Percentiles rank a stretch among this genome's conserved stretches.
These are phyloP conservation scores for Pestalotiopsis sp. DNA, from an alignment of 2,329 filamentous ascomycete species.

Conservation along the genomic window DNA sequence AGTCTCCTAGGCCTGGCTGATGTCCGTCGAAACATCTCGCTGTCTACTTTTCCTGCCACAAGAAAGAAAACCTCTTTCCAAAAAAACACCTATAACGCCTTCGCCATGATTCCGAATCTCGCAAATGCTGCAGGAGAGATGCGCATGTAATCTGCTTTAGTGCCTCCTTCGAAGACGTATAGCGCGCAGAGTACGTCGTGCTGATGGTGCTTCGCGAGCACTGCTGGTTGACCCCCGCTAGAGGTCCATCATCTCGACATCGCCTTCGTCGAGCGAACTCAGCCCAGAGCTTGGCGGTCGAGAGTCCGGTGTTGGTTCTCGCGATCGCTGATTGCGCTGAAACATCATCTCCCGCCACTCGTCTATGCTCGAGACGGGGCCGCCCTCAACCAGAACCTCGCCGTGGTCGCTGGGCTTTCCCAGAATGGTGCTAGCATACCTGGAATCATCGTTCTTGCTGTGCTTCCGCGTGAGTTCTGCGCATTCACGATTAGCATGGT, in stretches of 20 bases:
- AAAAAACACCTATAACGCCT: background rate
- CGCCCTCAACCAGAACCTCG: conserved; percentile 78
- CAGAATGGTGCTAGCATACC: conserved; percentile 83
- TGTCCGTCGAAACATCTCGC: background rate
- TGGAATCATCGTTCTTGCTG: conserved; percentile 82
- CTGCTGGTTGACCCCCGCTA: background rate
- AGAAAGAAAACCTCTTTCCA: background rate
- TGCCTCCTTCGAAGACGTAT: background rate
- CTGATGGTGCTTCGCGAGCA: background rate
- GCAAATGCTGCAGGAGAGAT: background rate
- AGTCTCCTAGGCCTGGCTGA: background rate
- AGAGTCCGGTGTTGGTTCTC: conserved; percentile 35
- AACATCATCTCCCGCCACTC: conserved; percentile 61
- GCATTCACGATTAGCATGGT: conserved; percentile 30
- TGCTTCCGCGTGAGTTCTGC: conserved; percentile 87
- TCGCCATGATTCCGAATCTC: background rate
- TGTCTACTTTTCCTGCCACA: background rate
- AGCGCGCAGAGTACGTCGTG: background rate
- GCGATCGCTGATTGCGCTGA: conserved; percentile 30
- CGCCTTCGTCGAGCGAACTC: conserved; percentile 56
- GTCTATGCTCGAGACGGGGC: conserved; percentile 65
- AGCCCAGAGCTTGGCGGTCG: conserved; percentile 57
- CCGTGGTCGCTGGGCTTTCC: conserved; percentile 73
- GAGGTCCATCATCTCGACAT: conserved; percentile 43
- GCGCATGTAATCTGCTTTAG: background rate